Evolutionary conservation across 2,329 filamentous ascomycete species (phyloP), one percentile per base, ranked within the genome.

Genomic region (Blumeria graminis): DNA sequence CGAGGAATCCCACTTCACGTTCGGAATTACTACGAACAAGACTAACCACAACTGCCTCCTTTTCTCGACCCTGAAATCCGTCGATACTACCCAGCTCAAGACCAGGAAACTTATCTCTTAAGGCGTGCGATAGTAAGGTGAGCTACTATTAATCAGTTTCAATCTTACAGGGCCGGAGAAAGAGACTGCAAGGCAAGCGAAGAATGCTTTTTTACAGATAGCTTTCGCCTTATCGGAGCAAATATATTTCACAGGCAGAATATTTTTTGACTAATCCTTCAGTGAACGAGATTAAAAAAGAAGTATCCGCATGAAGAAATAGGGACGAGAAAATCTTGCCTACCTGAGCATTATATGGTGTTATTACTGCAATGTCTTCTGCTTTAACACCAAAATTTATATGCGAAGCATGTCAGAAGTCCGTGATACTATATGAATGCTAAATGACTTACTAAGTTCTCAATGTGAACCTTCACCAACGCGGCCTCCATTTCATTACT

Each of bases 51-150:
- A 98, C 82, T 1, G 86, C 92, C 68, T 98, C 92, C 69, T 98
- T 98, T 69, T 98, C 92, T 16, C 92, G 80, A 36, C 92, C 92
- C 68, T 98, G 92, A 67, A 98, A 98, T 1, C 90, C 92, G 68
- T 98, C 92, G 1, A 98, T 86, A 63, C 87, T 94, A 36, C 92
- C 92, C n/a, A 98, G 74, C 68, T 98, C 92, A 55, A 98, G 80
- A 11, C 84, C 87, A 0, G 84, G 84, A 63, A 84, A 94, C 41
- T 74, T 72, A 58, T 92, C 85, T 66, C 90, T 92, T 54, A 98
- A 75, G 61, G 83, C 74, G 39, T 74, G 71, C 11, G 87, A 81
- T 55, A 96, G 72, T 10, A 93, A 70, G 4, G 84, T 82, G 38
- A 95, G 76, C 78, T 93, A 61, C 57, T 32, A 34, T 35, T 36